Percentiles rank a stretch among this genome's conserved stretches.
Conservation (phyloP, 2,329 filamentous ascomycete genomes). For the Incumbomyces lentus region DNA sequence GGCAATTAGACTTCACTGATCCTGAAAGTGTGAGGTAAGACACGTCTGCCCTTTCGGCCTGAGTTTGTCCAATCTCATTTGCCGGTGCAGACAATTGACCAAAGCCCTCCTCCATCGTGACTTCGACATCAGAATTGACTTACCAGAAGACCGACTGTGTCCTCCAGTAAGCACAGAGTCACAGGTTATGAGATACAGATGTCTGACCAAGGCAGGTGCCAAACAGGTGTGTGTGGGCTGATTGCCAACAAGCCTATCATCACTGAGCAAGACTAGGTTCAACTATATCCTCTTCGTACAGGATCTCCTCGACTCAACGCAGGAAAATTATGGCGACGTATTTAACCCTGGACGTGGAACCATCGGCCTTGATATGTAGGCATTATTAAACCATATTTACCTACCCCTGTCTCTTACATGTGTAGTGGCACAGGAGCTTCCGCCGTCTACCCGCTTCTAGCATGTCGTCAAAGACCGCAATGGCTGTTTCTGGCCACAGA, state of each 20-base stretch:
- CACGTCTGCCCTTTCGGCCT: background rate
- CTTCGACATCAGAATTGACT: slow-evolving; percentile 59
- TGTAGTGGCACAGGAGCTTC: slow-evolving; percentile 72
- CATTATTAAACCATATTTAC: background rate
- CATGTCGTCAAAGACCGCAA: slow-evolving; percentile 52
- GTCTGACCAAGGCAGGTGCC: slow-evolving; percentile 28
- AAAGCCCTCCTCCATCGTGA: slow-evolving; percentile 65
- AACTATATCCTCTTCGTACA: slow-evolving; percentile 91
- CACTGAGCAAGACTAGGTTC: slow-evolving; percentile 46
- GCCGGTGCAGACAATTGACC: slow-evolving; percentile 48
- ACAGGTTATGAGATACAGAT: background rate
- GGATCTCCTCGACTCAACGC: slow-evolving; percentile 62
- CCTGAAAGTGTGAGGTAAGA: slow-evolving; percentile 61
- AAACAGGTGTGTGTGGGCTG: slow-evolving; percentile 29
- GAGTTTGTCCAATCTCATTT: background rate
- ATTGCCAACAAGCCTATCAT: background rate
- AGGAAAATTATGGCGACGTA: slow-evolving; percentile 34
- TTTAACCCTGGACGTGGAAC: slow-evolving; percentile 49
- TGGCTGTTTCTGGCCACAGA: slow-evolving; percentile 76
- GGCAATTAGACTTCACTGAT: slow-evolving; percentile 69
- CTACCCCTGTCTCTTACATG: background rate
- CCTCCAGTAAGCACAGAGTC: slow-evolving; percentile 55
- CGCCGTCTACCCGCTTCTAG: slow-evolving; percentile 81
- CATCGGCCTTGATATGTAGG: slow-evolving; percentile 63
- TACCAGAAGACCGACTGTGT: slow-evolving; percentile 72